phyloP scores from a whole-genome alignment of 805 yeast genomes.

The Ogataea philodendri region DNA sequence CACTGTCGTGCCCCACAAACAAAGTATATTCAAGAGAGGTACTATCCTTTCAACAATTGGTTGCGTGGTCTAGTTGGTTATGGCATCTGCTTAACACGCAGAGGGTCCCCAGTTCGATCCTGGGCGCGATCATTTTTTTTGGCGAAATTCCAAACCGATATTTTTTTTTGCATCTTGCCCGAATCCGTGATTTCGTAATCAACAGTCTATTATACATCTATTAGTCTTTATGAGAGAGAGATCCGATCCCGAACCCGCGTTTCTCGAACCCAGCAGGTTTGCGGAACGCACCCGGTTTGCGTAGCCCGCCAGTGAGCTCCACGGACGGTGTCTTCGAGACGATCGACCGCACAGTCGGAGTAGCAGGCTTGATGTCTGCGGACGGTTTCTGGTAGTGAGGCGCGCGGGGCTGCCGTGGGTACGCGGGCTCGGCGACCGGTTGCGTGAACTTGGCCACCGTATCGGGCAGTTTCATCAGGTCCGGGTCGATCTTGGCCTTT shows the following conservation, averaged over 20 bases:
- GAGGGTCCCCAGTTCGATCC: slow-evolving; percentile 99
- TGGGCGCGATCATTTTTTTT: slow-evolving; percentile 91
- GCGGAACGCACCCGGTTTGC: slow-evolving; percentile 36
- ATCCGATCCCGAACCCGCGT: slow-evolving; percentile 22
- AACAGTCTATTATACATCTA: slow-evolving; percentile 8
- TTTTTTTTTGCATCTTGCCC: slow-evolving; percentile 1
- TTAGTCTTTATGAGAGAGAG: slow-evolving; percentile 11
- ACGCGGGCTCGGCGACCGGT: slow-evolving; percentile 6
- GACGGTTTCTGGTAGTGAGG: slow-evolving; percentile 35
- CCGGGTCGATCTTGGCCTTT: slow-evolving; percentile 9
- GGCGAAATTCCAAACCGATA: not conserved
- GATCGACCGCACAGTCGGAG: slow-evolving; percentile 19
- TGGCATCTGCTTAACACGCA: slow-evolving; percentile 99
- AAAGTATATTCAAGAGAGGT: not conserved
- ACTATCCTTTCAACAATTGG: slow-evolving; percentile 39
- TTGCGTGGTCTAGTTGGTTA: slow-evolving; percentile 99
- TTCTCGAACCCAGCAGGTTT: slow-evolving; percentile 29
- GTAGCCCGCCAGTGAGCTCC: slow-evolving; percentile 20
- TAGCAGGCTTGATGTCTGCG: slow-evolving; percentile 12
- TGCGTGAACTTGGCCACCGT: slow-evolving; percentile 14
- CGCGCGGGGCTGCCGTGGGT: slow-evolving; percentile 10
- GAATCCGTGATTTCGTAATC: no score
- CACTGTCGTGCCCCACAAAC: no score
- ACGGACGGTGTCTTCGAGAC: slow-evolving; percentile 12
- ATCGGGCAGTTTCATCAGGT: slow-evolving; percentile 8